phyloP scores from a whole-genome alignment of 2,329 filamentous ascomycete species.

The Blastomyces percursus region DNA sequence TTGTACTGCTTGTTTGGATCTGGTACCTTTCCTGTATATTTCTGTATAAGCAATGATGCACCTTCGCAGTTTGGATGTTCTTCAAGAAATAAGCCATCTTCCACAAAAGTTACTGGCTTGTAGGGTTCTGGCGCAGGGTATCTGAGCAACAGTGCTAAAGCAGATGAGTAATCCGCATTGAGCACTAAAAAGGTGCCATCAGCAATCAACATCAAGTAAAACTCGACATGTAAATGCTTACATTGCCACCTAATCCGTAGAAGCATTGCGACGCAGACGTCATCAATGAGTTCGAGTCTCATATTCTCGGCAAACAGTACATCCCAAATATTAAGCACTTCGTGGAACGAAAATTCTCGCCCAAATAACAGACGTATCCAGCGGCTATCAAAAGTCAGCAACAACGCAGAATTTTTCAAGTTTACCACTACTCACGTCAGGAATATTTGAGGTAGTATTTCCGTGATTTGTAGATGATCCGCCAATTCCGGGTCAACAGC shows the following conservation, averaged over 20 bases:
- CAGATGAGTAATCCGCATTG: constrained; percentile 76
- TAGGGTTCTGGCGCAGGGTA: constrained; percentile 61
- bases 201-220: constrained; percentile 4
- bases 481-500: constrained; percentile 76
- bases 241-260: constrained; percentile 81
- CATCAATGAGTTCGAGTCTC: constrained; percentile 66
- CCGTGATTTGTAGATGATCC: constrained; percentile 66
- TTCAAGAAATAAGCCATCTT: constrained; percentile 59
- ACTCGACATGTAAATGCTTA: constrained; percentile 37
- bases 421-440: constrained; percentile 54
- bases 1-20: constrained; percentile 20
- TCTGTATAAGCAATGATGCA: constrained; percentile 35
- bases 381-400: constrained; percentile 44
- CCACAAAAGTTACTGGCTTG: constrained; percentile 67
- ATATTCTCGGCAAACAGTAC: constrained; percentile 79
- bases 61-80: constrained; percentile 34
- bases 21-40: constrained; percentile 38
- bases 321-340: constrained; percentile 81
- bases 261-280: constrained; percentile 90
- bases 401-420: not conserved
- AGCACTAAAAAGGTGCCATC: constrained; percentile 48
- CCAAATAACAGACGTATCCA: constrained; percentile 93
- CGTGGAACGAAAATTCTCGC: constrained; percentile 80
- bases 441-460: constrained; percentile 93
- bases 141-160: constrained; percentile 68